Conservation (phyloP, 2,329 filamentous ascomycete genomes). For the Scytalidium sp. region DNA sequence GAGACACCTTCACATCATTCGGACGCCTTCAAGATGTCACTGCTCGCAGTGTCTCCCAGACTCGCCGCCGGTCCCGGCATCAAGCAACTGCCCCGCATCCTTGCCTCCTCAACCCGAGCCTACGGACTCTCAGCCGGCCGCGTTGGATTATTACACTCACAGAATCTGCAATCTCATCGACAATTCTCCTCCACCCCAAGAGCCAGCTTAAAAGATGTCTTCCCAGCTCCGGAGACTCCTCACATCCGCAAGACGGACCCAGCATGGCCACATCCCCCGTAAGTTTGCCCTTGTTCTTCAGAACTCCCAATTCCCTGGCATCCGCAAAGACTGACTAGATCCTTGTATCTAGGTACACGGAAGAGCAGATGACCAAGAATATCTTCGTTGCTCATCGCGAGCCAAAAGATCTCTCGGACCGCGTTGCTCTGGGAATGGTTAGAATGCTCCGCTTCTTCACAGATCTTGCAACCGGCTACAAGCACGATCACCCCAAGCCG, state of each 20-base stretch:
- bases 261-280: constrained; percentile 54
- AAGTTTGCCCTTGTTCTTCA: constrained; percentile 6
- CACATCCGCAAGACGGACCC: constrained; percentile 58
- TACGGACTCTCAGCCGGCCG: background rate
- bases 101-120: background rate
- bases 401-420: constrained; percentile 71
- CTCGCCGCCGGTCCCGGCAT: background rate
- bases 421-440: constrained; percentile 73
- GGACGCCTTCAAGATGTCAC: too few species aligned
- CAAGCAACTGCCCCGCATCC: background rate
- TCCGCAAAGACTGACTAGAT: background rate
- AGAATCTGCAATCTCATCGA: constrained; percentile 9
- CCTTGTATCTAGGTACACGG: constrained; percentile 55
- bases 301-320: too few species aligned
- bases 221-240: constrained; percentile 24
- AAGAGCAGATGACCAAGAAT: constrained; percentile 70
- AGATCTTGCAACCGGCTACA: constrained; percentile 78
- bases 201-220: constrained; percentile 24
- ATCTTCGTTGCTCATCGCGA: constrained; percentile 76
- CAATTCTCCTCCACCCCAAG: constrained; percentile 24
- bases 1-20: too few species aligned
- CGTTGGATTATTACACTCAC: background rate
- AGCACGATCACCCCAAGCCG: constrained; percentile 58
- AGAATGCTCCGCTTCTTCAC: constrained; percentile 74
- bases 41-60: background rate